Evolutionary conservation across 148 eudicot species (phyloP), one percentile per base, ranked within the genome.

Genomic region (Gaultheria prostrata): DNA sequence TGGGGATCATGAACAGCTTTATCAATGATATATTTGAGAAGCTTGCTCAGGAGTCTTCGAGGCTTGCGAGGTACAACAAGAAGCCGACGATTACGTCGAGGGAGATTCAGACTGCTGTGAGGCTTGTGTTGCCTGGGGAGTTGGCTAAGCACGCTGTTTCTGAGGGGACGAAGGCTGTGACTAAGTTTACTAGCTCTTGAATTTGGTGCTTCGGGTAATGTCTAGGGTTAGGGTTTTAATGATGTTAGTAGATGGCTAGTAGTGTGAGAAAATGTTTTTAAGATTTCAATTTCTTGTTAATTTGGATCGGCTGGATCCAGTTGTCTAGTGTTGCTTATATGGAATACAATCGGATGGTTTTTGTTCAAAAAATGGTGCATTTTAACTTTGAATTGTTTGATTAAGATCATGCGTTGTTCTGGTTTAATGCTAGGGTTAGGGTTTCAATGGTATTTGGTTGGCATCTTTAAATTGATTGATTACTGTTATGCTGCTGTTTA

Each of bases 1-100:
- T 89, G 91, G 88, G 89, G 13, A 87, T 89, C 20, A 87, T 89
- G 91, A 89, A 89, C 87, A 87, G 85, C 59, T 89, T 89, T 76
- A 87, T 89, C 80, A 89, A 87, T 59, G 91, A 89, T 28, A 82
- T 87, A 1, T 89, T 89, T 30, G 90, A 89, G 88, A 89, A 87
- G 85, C 87, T 89, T 13, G 90, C 91, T 0, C 86, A 84, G 86
- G 89, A 89, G 82, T 18, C 85, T 8, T 87, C 91, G 0, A 81
- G 85, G 32, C 80, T 89, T 14, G 90, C 90, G 0, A 57, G 90
- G 67, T 87, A 89, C 78, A 89, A 87, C 80, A 87, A 89, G 87
- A 89, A 87, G 88, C 88, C 87, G 0, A 89, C 91, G 0, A 84
- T 89, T 3, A 85, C 91, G 0, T 85, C 87, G 1, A 69, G 91